Percentiles rank a stretch among this genome's conserved stretches.
These are phyloP conservation scores for Tulasnella sp. DNA, from an alignment of 768 basidiomycete genomes.

Conservation along the genomic window DNA sequence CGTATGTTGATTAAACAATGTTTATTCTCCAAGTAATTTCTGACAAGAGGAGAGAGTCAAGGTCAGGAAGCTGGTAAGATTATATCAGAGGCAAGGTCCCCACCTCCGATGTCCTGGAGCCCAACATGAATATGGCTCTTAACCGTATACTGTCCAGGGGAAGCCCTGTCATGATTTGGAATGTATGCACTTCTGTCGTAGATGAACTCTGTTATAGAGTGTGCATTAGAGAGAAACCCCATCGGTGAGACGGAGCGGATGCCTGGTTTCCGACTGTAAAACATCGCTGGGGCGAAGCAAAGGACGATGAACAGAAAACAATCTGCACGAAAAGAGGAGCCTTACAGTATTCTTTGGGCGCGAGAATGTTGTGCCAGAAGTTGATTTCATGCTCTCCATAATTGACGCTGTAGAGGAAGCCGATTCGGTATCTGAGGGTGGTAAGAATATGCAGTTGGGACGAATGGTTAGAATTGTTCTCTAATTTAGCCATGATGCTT, in stretches of 20 bases:
- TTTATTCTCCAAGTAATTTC: neutral
- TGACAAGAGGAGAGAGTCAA: neutral
- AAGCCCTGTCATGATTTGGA: neutral
- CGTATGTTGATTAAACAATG: neutral
- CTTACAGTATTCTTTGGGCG: neutral
- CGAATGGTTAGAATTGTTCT: neutral
- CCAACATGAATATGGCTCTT: neutral
- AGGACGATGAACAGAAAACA: neutral
- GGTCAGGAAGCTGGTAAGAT: neutral
- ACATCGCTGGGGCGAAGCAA: neutral
- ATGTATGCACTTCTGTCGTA: neutral
- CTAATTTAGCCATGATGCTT: neutral
- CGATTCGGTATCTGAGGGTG: neutral
- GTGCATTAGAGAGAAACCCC: neutral
- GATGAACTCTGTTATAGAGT: neutral
- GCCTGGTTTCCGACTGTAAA: neutral
- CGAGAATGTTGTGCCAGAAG: neutral
- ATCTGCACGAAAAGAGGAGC: neutral
- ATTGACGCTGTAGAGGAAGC: neutral
- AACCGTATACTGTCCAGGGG: neutral
- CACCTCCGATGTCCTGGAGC: neutral
- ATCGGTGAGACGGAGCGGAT: neutral
- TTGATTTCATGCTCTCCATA: neutral
- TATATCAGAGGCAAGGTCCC: neutral
- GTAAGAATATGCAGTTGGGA: neutral